Evolutionary conservation across 108 stramenopile genomes (phyloP), one percentile per base, ranked within the genome.

Genomic region (Craspedostauros australis): DNA sequence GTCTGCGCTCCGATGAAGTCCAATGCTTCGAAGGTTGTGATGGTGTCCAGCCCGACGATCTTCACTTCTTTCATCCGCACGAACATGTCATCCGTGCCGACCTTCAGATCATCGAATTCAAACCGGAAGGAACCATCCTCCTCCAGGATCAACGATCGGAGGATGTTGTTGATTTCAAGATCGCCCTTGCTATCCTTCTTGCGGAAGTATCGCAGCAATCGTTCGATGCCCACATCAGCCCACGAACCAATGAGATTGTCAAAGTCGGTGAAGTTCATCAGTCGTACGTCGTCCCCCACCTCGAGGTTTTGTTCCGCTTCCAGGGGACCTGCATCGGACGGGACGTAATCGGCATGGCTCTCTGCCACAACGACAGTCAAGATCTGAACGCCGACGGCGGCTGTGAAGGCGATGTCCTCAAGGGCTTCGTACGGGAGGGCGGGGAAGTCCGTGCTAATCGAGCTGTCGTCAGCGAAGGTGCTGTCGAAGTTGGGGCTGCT

Each of bases 211-310:
- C 34, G 48, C 1, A 52, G 19, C 27, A 65, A 46, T 39, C 72
- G 52, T 25, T 63, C 61, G 23, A 84, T 19, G 3, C 57, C 71
- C 33, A 58, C 45, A 19, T 62, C 59, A 20, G 72, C 74, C 79
- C 71, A 79, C 32, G 63, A 36, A 23, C 70, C 77, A 23, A 81
- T 20, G 23, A 52, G 62, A 7, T 44, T 37, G 16, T 62, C 63
- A 7, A 82, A 64, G 34, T 64, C 40, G n/a, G 77, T 68, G 36
- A 75, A 82, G 45, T 85, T 73, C n/a, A 85, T 48, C 44, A 85
- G 50, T 7, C 59, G 54, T n/a, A 54, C 59, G 33, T 26, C 42
- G 8, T 58, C 23, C 2, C 63, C 50, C 8, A 52, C 53, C 22
- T 46, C 55, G 7, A 86, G 59, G 7, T 44, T 33, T 16, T 39